These are phyloP conservation scores for Phoma herbarum DNA, from an alignment of 2,329 filamentous ascomycete genomes.

Conservation along the genomic window DNA sequence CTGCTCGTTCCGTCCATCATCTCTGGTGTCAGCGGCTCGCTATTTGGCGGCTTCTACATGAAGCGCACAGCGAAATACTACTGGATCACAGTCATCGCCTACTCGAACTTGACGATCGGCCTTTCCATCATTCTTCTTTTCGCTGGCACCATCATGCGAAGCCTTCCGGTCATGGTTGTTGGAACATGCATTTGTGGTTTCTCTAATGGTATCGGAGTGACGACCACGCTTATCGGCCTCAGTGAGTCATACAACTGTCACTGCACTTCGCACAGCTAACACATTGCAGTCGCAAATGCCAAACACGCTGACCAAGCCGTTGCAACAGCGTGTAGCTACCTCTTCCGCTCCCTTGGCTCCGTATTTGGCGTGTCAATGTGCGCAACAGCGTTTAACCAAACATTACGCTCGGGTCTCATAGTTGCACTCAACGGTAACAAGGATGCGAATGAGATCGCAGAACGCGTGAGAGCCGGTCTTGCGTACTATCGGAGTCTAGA, in stretches of 20 bases:
- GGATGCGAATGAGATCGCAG: conserved; percentile 71
- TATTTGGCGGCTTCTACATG: conserved; percentile 73
- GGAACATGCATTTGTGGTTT: conserved; percentile 66
- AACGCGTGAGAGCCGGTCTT: conserved; percentile 73
- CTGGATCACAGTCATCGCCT: conserved; percentile 69
- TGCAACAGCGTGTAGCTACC: conserved; percentile 79
- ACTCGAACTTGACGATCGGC: conserved; percentile 63
- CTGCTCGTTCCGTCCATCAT: conserved; percentile 73
- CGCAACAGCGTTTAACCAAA: conserved; percentile 76
- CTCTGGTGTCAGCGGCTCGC: conserved; percentile 68
- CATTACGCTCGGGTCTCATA: conserved; percentile 66
- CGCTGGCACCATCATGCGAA: conserved; percentile 62
- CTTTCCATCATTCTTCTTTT: conserved; percentile 65
- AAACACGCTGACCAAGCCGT: conserved; percentile 74
- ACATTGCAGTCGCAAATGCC: conserved; percentile 69
- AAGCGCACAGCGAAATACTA: conserved; percentile 76
- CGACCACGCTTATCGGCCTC: conserved; percentile 74
- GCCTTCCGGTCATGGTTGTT: conserved; percentile 62
- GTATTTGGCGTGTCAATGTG: conserved; percentile 73
- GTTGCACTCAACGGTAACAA: conserved; percentile 63
- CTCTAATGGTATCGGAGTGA: conserved; percentile 69
- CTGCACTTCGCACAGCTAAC: conserved; percentile 4
- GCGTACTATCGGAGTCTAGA: conserved; percentile 73
- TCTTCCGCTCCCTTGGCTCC: conserved; percentile 77
- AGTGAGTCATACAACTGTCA: conserved; percentile 50